A percentile compares a stretch with the other conserved stretches of the same genome.
Evolutionary conservation across 257 asterid species (phyloP).

Genomic region (Solanum neorickii): DNA sequence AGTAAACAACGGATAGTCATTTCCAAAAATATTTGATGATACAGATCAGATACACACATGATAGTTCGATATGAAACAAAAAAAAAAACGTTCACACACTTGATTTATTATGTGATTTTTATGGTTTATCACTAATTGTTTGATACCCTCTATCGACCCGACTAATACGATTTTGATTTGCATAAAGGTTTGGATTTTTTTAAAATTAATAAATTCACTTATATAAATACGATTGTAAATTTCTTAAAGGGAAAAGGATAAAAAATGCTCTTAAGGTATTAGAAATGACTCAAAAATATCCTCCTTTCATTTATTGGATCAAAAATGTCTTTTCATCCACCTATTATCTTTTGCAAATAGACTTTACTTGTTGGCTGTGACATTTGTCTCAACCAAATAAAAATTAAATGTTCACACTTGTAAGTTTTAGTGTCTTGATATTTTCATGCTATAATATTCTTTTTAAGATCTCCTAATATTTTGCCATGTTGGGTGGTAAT

Average conservation of each 20-base stretch:
- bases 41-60: not conserved
- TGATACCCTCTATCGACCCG: not conserved
- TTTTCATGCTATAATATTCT: not conserved
- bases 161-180: not conserved
- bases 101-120: too few species aligned
- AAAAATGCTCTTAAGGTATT: too few species aligned
- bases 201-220: too few species aligned
- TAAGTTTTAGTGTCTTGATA: not conserved
- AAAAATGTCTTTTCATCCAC: accelerated
- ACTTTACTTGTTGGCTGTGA: not conserved
- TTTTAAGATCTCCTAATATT: not conserved
- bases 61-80: not conserved
- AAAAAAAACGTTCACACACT: not conserved
- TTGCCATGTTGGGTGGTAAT: not conserved
- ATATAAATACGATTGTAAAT: not conserved
- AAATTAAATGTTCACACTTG: not conserved
- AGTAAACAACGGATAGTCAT: not conserved
- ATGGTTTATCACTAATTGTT: not conserved
- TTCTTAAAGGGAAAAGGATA: not conserved
- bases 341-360: not conserved
- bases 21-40: too few species aligned
- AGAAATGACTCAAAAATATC: too few species aligned
- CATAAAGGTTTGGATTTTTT: not conserved
- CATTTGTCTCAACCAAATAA: not conserved
- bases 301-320: too few species aligned